phyloP scores from a whole-genome alignment of 2,329 filamentous ascomycete species.

The Emydomyces testavorans region DNA sequence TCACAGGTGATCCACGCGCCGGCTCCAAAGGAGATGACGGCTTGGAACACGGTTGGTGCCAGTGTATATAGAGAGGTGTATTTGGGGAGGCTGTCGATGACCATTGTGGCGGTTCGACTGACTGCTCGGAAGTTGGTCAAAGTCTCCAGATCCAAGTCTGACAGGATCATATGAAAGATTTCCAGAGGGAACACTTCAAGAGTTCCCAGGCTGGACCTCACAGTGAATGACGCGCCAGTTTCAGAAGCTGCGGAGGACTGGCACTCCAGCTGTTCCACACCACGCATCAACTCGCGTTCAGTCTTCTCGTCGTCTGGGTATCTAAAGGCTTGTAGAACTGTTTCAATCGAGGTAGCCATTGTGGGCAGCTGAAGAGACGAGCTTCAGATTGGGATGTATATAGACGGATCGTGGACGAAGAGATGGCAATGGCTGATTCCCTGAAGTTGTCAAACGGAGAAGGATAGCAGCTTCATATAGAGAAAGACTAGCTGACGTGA shows the following conservation, averaged over 20 bases:
- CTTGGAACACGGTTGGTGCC: constrained; percentile 22
- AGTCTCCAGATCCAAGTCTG: constrained; percentile 19
- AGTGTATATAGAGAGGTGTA: constrained; percentile 37
- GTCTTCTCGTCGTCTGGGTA: not conserved
- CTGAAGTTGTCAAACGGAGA: not conserved
- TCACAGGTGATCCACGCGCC: constrained; percentile 19
- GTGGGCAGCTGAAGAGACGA: not conserved
- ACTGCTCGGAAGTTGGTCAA: constrained; percentile 23
- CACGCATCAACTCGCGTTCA: not conserved
- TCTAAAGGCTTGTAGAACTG: not conserved
- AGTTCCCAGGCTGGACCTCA: not conserved
- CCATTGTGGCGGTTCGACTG: constrained; percentile 19
- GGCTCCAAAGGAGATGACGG: constrained; percentile 20
- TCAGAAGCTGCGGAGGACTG: not conserved
- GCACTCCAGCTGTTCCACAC: not conserved
- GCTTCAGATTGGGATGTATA: not conserved
- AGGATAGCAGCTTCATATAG: no score
- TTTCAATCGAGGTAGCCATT: not conserved
- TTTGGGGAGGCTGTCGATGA: constrained; percentile 25
- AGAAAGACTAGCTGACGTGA: constrained; percentile 6
- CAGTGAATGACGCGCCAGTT: not conserved
- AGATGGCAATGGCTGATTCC: no score
- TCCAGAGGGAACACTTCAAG: constrained; percentile 18
- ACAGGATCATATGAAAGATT: constrained; percentile 21
- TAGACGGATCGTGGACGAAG: not conserved